Base-by-base conservation (phyloP, 2,329 filamentous ascomycete species). In the Cyphellophora attinorum region DNA sequence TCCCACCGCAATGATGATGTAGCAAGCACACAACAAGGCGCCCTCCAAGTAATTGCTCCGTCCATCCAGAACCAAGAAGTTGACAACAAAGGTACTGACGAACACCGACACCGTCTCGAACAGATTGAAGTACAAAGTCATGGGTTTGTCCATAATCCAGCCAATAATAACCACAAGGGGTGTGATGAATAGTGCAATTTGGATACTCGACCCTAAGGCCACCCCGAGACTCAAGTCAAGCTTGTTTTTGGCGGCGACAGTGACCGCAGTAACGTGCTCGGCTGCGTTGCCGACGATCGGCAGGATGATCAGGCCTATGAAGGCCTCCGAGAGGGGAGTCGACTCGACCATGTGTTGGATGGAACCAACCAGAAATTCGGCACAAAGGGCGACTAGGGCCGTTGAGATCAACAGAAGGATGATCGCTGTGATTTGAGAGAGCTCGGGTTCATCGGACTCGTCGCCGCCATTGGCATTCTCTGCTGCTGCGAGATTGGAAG, bases 71-170 rank as follows among this genome's bases (percentile, higher is more conserved):
- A 79, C 77, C 8, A 79, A 62, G 46, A 78, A 78, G 51, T 77
- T 78, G 29, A 78, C 64, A 41, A 67, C 45, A 19, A 67, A 54
- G 11, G 66, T 60, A 12, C 61, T 57, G 16, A 78, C 68, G 39
- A 79, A 78, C 2, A 79, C 56, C 1, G 72, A 58, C 4, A 67
- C 81, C 5, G 93, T 79, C 60, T 94, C 84, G 64, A 95, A 95
- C 1, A 78, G 76, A 53, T 93, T 85, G 55, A 94, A 91, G 55
- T 80, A 79, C 4, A 93, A 70, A 15, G 77, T 83, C 84, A 81
- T 78, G 21, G 65, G 59, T 31, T 72, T 62, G n/a, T 72, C 70
- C 39, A 72, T 62, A 39, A 68, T 68, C 75, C 75, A 79, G 31
- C 72, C 74, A 32, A 79, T 62, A 30, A 79, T 62, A n/a, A 79